These are phyloP conservation scores for Phaeoacremonium minimum DNA, from an alignment of 2,329 filamentous ascomycete genomes.

Conservation along the genomic window DNA sequence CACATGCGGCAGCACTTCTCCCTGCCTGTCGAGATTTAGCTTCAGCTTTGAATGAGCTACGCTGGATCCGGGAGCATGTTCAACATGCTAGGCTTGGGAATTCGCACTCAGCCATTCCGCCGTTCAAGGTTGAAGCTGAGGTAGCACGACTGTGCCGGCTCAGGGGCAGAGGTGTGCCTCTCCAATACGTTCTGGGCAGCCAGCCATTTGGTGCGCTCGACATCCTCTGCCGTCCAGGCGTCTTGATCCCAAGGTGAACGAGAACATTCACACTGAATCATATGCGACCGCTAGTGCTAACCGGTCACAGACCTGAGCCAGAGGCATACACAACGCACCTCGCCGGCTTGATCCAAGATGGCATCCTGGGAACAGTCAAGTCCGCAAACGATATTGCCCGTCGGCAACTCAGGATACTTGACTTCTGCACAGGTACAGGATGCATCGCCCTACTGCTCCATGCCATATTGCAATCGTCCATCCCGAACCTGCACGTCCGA, in stretches of 20 bases:
- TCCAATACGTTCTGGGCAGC: constrained; percentile 86
- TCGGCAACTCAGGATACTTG: constrained; percentile 70
- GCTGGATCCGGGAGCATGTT: constrained; percentile 66
- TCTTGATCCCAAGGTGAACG: constrained; percentile 74
- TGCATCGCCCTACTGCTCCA: constrained; percentile 79
- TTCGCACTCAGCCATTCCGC: background rate
- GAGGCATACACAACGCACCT: constrained; percentile 62
- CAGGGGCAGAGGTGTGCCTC: constrained; percentile 61
- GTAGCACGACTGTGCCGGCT: constrained; percentile 39
- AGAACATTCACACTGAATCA: background rate
- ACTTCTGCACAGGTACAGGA: constrained; percentile 87
- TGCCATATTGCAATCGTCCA: constrained; percentile 40
- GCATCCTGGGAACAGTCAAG: constrained; percentile 3
- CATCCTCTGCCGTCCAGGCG: constrained; percentile 69
- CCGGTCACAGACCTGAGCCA: constrained; percentile 53
- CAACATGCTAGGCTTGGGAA: background rate
- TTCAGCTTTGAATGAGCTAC: constrained; percentile 65
- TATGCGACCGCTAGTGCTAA: background rate
- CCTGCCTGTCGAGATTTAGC: constrained; percentile 57
- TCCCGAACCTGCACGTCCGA: constrained; percentile 42
- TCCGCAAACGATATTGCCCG: background rate
- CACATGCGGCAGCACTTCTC: constrained; percentile 56
- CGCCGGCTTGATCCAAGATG: constrained; percentile 33
- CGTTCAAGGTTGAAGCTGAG: background rate
- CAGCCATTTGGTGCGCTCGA: constrained; percentile 86